These are phyloP conservation scores for Colletotrichum siamense DNA, from an alignment of 2,329 filamentous ascomycete species.

Conservation along the genomic window DNA sequence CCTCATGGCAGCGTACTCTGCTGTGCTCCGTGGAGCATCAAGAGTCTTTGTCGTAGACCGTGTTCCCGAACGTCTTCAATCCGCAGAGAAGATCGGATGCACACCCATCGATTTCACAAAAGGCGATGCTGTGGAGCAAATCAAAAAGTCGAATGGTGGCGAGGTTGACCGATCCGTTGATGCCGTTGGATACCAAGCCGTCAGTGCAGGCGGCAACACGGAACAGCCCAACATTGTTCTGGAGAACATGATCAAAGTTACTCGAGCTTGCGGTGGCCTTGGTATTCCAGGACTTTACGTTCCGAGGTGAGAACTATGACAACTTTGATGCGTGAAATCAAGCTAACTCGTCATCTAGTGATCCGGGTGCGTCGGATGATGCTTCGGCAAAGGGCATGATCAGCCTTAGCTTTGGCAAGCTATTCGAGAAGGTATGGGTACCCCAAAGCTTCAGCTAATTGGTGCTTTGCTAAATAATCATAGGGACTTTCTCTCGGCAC, in stretches of 20 bases:
- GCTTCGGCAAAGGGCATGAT: conserved; percentile 68
- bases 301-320: conserved; percentile 32
- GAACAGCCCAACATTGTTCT: conserved; percentile 69
- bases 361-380: conserved; percentile 68
- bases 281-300: conserved; percentile 62
- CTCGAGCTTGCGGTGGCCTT: conserved; percentile 64
- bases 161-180: conserved; percentile 67
- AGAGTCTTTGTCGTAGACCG: conserved; percentile 68
- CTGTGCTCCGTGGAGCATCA: conserved; percentile 63
- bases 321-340: background rate
- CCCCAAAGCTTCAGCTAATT: background rate
- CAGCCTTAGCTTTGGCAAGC: conserved; percentile 68
- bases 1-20: conserved; percentile 70
- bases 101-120: conserved; percentile 66
- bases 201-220: conserved; percentile 57
- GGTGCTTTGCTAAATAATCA: background rate
- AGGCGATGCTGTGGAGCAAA: conserved; percentile 64
- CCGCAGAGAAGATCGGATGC: conserved; percentile 67
- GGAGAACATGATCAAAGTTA: conserved; percentile 68
- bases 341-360: conserved; percentile 39
- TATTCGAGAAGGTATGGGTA: conserved; percentile 67
- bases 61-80: conserved; percentile 62
- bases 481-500: conserved; percentile 65
- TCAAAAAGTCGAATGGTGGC: conserved; percentile 61
- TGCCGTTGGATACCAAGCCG: conserved; percentile 70